These are phyloP conservation scores for Fusarium mangiferae DNA, from an alignment of 2,329 filamentous ascomycete genomes.

Conservation along the genomic window DNA sequence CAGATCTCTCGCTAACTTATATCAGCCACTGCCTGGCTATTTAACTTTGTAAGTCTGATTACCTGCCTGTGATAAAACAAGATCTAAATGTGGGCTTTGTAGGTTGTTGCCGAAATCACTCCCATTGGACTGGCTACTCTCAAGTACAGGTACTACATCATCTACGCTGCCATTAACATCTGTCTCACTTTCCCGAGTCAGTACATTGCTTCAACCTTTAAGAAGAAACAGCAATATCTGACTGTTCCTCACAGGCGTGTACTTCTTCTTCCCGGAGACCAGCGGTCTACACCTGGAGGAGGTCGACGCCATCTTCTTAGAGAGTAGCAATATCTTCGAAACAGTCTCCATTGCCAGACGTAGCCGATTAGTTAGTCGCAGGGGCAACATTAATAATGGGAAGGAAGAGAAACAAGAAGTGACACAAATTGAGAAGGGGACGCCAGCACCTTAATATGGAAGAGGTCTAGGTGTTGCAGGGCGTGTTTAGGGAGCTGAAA, in stretches of 20 bases:
- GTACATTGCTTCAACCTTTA: background rate
- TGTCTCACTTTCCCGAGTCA: background rate
- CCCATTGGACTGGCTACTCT: conserved; percentile 7
- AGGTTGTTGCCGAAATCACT: conserved; percentile 10
- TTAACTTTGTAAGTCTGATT: background rate
- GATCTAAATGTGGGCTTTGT: background rate
- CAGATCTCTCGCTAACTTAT: fast-evolving
- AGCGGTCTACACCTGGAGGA: background rate
- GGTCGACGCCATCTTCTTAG: background rate
- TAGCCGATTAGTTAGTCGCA: fast-evolving
- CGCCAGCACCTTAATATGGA: background rate
- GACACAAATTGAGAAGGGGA: background rate
- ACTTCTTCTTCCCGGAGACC: conserved; percentile 4
- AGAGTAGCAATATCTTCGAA: background rate
- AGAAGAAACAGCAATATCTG: fast-evolving
- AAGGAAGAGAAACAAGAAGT: background rate
- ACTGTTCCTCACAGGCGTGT: background rate
- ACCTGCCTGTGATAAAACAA: background rate
- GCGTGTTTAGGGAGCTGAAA: fast-evolving
- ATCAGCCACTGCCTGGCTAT: background rate
- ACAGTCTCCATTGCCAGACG: background rate
- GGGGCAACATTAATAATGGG: fast-evolving
- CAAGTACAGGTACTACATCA: conserved; percentile 4
- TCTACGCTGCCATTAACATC: conserved; percentile 1
- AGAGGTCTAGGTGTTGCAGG: fast-evolving